Evolutionary conservation across 495 filamentous ascomycete species (phyloP), one percentile per base, ranked within the genome.

Genomic region (Immersiella caudata): DNA sequence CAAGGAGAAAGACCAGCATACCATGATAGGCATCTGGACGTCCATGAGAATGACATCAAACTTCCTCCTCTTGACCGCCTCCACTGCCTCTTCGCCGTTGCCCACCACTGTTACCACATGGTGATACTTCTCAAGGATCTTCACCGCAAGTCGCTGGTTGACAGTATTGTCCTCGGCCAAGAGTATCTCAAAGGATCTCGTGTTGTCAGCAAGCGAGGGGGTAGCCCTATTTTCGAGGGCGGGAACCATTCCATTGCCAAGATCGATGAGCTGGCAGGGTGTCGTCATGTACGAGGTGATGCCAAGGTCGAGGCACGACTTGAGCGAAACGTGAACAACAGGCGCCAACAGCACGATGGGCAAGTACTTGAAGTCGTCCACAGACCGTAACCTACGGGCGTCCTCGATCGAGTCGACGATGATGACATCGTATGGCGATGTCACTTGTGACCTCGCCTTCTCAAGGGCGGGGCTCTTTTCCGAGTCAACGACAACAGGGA

Each of bases 271-370:
- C 68, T 94, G 85, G 78, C 95, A 99, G 36, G 95, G 95, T 16
- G 93, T 97, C 16, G 95, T 99, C 95, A 99, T 98, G 78, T 98
- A 97, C 55, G 93, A 96, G 24, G 93, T 95, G 71, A 99, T 97
- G 68, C 95, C 95, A 52, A 97, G 86, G 78, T 99, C 96, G 58
- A 99, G 83, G 52, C 95, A 94, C 21, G 93, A 93, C 80, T 97
- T 97, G 73, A 99, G 83, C 76, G 89, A 96, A 59, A 99, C 92
- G 67, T 93, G 91, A 18, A 99, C 93, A 55, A 92, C 83, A 11
- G 96, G 96, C 60, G 93, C 94, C 40, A 99, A 81, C 50, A 99
- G 85, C 51, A 99, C 94, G 62, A 99, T 93, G 0, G 95, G 95
- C 60, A 98, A 95, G 73, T 97, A 98, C 80, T 97, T 97, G 83